phyloP scores from a whole-genome alignment of 768 basidiomycete genomes.

The Paxillus rubicundulus region DNA sequence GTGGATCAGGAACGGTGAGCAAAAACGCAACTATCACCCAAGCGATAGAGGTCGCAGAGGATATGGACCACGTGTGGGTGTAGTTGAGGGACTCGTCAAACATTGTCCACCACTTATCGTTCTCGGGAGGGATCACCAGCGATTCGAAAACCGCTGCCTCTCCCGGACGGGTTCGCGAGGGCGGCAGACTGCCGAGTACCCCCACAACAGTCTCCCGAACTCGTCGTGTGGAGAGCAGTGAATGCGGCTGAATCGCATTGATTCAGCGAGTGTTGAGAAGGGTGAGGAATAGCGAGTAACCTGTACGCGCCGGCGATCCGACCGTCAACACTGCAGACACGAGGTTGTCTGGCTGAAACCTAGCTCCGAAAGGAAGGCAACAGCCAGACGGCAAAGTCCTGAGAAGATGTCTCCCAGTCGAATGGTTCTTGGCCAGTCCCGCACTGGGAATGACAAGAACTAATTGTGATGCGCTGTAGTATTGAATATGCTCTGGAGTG shows the following conservation, averaged over 20 bases:
- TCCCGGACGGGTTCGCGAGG: slow-evolving; percentile 32
- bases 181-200: slow-evolving; percentile 40
- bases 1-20: slow-evolving; percentile 16
- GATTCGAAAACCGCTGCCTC: slow-evolving; percentile 35
- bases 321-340: slow-evolving; percentile 42
- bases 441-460: slow-evolving; percentile 7
- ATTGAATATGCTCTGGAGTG: background rate
- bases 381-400: slow-evolving; percentile 44
- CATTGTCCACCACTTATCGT: slow-evolving; percentile 42
- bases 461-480: slow-evolving; percentile 8
- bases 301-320: slow-evolving; percentile 44
- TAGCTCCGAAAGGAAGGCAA: slow-evolving; percentile 47
- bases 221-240: slow-evolving; percentile 22
- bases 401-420: slow-evolving; percentile 24
- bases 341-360: slow-evolving; percentile 39
- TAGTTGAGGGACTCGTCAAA: slow-evolving; percentile 35
- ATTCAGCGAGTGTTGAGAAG: slow-evolving; percentile 45
- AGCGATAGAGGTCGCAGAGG: slow-evolving; percentile 38
- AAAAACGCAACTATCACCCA: slow-evolving; percentile 46
- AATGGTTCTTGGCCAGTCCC: slow-evolving; percentile 16
- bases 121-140: slow-evolving; percentile 40
- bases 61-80: slow-evolving; percentile 39
- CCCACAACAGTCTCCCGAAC: slow-evolving; percentile 24
- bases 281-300: slow-evolving; percentile 44
- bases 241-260: slow-evolving; percentile 28